These are phyloP conservation scores for Trichoderma asperellum DNA, from an alignment of 2,329 filamentous ascomycete genomes.

Conservation along the genomic window DNA sequence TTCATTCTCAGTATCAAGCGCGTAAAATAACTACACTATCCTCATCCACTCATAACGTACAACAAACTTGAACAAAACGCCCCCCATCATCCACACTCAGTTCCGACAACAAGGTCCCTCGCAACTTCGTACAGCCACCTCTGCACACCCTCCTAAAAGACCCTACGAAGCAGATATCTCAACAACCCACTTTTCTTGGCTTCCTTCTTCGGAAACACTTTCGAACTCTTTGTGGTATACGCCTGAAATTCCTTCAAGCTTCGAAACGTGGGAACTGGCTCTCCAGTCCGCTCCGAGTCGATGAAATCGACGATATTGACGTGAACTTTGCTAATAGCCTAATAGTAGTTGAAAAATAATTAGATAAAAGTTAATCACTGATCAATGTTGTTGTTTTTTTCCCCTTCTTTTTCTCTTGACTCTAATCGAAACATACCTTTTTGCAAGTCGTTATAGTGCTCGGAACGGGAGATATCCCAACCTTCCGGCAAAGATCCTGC, in stretches of 20 bases:
- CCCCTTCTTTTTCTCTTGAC: too few relatives aligned
- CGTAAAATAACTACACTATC: neutral
- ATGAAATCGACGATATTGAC: neutral
- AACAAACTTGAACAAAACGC: too few relatives aligned
- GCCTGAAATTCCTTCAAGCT: neutral
- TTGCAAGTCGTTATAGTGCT: neutral
- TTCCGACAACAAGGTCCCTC: too few relatives aligned
- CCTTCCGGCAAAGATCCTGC: neutral
- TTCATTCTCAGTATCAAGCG: neutral
- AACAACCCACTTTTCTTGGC: neutral
- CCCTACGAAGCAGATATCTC: neutral
- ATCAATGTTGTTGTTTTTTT: neutral
- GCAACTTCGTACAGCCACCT: neutral
- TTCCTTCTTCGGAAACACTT: neutral
- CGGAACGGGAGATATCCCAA: neutral
- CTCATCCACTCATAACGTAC: neutral
- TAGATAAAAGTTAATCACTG: too few relatives aligned
- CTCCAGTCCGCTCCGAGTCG: neutral
- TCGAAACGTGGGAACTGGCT: neutral
- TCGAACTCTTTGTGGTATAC: neutral
- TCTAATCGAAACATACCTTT: neutral
- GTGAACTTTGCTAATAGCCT: neutral
- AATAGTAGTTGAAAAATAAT: neutral
- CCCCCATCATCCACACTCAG: too few relatives aligned
- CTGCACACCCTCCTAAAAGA: neutral